Conservation (phyloP, 2,329 filamentous ascomycete species). For the Botryosphaeria dothidea region DNA sequence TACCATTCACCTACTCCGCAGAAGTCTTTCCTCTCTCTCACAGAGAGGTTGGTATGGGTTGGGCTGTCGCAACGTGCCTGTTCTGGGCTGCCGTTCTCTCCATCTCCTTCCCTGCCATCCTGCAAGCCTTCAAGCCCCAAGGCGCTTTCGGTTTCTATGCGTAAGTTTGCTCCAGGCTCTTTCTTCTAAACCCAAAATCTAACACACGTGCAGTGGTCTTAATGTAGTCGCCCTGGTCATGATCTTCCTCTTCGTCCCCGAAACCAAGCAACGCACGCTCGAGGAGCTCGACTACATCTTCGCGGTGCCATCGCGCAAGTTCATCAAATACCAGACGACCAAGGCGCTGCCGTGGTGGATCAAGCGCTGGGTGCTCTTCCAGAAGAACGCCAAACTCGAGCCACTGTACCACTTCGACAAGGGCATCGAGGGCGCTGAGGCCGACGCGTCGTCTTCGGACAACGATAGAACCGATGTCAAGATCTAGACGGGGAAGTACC, state of each 20-base stretch:
- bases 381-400: constrained; percentile 33
- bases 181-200: background rate
- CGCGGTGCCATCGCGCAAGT: constrained; percentile 44
- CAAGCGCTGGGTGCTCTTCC: constrained; percentile 43
- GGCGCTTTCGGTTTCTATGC: constrained; percentile 63
- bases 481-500: background rate
- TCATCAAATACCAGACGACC: constrained; percentile 41
- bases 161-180: background rate
- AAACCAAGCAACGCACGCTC: constrained; percentile 34
- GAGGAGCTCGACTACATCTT: constrained; percentile 52
- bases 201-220: constrained; percentile 38
- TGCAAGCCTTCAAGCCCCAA: constrained; percentile 35
- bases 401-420: constrained; percentile 41
- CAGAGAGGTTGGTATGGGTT: constrained; percentile 43
- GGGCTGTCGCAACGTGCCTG: constrained; percentile 42
- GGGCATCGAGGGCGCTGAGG: constrained; percentile 5
- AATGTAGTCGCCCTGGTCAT: constrained; percentile 31
- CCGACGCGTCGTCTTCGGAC: background rate
- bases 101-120: constrained; percentile 41
- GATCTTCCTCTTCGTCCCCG: constrained; percentile 34
- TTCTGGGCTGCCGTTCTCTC: constrained; percentile 44
- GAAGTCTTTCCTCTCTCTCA: constrained; percentile 44
- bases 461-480: background rate
- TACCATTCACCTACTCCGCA: constrained; percentile 45
- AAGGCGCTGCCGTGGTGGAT: constrained; percentile 49